Evolutionary conservation across 2,329 filamentous ascomycete genomes (phyloP).

Genomic region (Leptographium galeiforme): DNA sequence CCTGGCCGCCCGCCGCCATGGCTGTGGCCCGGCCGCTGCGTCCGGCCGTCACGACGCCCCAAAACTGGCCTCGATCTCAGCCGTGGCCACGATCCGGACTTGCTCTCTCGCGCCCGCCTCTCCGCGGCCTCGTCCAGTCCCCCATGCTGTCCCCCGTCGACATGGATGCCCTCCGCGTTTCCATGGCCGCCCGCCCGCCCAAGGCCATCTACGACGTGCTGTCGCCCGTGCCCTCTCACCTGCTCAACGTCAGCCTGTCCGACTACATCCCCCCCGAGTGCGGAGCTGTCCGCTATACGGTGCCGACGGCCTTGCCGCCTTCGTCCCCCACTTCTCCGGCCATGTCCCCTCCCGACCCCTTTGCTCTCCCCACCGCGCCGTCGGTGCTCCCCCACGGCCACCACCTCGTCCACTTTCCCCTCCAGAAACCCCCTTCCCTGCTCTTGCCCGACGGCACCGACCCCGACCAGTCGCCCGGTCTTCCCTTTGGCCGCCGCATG

Average conservation of each 20-base stretch:
- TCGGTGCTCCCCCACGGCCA: conserved; percentile 49
- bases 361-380: not conserved
- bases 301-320: not conserved
- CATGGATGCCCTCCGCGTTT: conserved; percentile 5
- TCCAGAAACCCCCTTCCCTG: conserved; percentile 43
- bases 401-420: conserved; percentile 80
- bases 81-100: not conserved
- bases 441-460: conserved; percentile 80
- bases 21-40: not conserved
- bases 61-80: not conserved
- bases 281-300: conserved; percentile 12
- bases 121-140: not conserved
- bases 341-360: not conserved
- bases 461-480: conserved; percentile 59
- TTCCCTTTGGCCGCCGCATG: conserved; percentile 61
- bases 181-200: conserved; percentile 9
- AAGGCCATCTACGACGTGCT: conserved; percentile 30
- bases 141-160: not conserved
- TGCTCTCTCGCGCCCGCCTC: not conserved
- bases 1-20: not conserved
- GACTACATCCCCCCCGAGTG: conserved; percentile 18
- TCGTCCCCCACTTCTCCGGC: not conserved
- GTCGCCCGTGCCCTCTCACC: conserved; percentile 47
- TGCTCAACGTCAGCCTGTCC: conserved; percentile 48
- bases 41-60: not conserved